These are phyloP conservation scores for Hapsidospora chrysogenum DNA, from an alignment of 495 filamentous ascomycete genomes.

Conservation along the genomic window DNA sequence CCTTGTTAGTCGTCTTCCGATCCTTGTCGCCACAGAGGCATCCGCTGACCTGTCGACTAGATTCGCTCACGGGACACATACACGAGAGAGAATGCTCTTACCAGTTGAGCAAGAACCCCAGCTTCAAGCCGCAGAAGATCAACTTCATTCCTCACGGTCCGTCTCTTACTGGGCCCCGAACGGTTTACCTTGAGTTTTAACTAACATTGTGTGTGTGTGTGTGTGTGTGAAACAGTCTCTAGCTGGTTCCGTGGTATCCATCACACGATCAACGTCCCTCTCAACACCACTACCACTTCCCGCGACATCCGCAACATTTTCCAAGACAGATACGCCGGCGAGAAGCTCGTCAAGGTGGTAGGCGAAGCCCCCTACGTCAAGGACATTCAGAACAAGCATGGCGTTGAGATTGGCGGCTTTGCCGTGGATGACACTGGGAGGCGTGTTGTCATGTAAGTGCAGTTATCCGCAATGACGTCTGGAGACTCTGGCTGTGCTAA, in stretches of 20 bases:
- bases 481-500: not conserved
- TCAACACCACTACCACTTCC: slow-evolving; percentile 67
- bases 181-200: no score
- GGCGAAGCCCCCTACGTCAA: slow-evolving; percentile 84
- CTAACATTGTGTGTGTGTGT: no score
- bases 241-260: slow-evolving; percentile 95
- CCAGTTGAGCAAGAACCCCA: slow-evolving; percentile 61
- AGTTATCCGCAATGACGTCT: not conserved
- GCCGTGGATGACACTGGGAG: slow-evolving; percentile 77
- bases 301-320: slow-evolving; percentile 90
- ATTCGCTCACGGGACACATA: slow-evolving; percentile 90
- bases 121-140: slow-evolving; percentile 65
- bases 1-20: no score
- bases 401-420: slow-evolving; percentile 89
- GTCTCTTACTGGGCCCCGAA: no score
- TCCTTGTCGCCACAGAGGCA: no score
- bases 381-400: slow-evolving; percentile 76
- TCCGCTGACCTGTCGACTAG: no score
- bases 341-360: slow-evolving; percentile 81
- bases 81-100: slow-evolving; percentile 81
- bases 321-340: slow-evolving; percentile 89
- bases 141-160: not conserved
- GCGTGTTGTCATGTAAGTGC: slow-evolving; percentile 54
- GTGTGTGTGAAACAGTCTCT: no score
- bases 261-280: slow-evolving; percentile 79